Base-by-base conservation (phyloP, 2,329 filamentous ascomycete species). In the Ceratocystis lukuohia region DNA sequence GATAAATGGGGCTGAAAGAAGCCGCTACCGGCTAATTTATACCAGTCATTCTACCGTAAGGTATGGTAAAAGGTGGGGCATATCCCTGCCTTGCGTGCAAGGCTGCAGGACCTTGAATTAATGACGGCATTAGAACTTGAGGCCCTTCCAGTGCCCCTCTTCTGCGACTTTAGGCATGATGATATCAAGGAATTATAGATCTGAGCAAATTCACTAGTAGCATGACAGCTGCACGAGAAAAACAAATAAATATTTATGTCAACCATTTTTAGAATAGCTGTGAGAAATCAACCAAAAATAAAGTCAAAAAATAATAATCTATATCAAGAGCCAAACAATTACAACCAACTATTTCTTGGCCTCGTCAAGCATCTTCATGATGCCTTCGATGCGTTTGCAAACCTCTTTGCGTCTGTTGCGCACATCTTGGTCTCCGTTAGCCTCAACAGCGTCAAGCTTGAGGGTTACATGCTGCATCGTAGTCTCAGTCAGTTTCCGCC, bases 361-460 rank as follows among this genome's bases (percentile, higher is more conserved):
- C 22, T 65, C 78, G 72, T 94, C 89, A 67, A 93, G 73, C 33
- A 79, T 78, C 72, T 80, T 85, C 70, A 94, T 74, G 56, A 88
- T 77, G 10, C 78, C 81, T 73, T 93, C 88, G 2, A 88, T 85
- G 69, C 87, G 81, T 71, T 79, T 83, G n/a, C 93, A 87, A 63
- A 92, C 75, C 67, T 86, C 87, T 77, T 88, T 92, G 72, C 89
- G 78, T 73, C 79, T 82, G 12, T 80, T 76, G 69, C 88, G 80
- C 30, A 88, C 84, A 12, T 86, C 84, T 8, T 77, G 74, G 70
- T 89, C 84, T 4, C 88, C 88, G 61, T 87, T 86, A 0, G 86
- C 86, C 70, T 93, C 88, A 2, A 93, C 84, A 25, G 82, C 85
- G 73, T 94, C 89, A 48, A 91, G 75, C 76, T 92, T 93, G 69